phyloP scores from a whole-genome alignment of 2,329 filamentous ascomycete species.

The Ophiostoma ips region DNA sequence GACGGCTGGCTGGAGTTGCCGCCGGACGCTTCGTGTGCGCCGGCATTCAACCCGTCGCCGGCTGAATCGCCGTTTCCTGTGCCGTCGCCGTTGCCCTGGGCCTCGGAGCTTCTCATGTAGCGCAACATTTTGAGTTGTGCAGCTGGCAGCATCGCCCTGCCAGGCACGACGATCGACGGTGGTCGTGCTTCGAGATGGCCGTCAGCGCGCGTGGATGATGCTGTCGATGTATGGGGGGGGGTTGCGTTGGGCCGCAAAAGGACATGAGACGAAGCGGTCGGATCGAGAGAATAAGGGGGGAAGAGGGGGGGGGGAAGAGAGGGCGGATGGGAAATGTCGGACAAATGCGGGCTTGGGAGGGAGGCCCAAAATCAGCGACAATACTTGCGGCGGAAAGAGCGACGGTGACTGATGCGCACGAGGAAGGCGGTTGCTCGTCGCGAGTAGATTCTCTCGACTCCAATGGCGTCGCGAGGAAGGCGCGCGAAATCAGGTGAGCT shows the following conservation, averaged over 20 bases:
- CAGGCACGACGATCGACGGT: too few relatives aligned
- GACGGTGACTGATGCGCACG: neutral
- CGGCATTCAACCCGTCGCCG: neutral
- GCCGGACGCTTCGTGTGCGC: too few relatives aligned
- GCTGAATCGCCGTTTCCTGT: neutral
- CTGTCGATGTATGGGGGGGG: too few relatives aligned
- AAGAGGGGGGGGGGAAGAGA: neutral
- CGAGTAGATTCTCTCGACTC: neutral
- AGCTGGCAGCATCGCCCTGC: slow-evolving; percentile 14
- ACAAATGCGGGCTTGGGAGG: too few relatives aligned
- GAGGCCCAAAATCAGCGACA: too few relatives aligned
- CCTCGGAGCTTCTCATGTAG: slow-evolving; percentile 15
- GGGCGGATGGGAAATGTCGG: too few relatives aligned
- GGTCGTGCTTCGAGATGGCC: slow-evolving; percentile 4
- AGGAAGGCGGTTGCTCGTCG: neutral
- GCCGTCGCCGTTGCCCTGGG: slow-evolving; percentile 11
- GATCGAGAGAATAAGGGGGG: neutral
- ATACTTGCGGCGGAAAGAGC: neutral
- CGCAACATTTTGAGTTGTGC: slow-evolving; percentile 16
- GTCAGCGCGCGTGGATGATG: slow-evolving; percentile 1
- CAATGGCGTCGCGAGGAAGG: slow-evolving; percentile 7
- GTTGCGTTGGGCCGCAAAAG: slow-evolving; percentile 4
- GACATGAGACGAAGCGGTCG: neutral
- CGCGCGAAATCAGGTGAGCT: slow-evolving; percentile 16
- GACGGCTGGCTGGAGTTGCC: neutral